These are phyloP conservation scores for Passiflora organensis DNA, from an alignment of 345 rosid species.

Conservation along the genomic window DNA sequence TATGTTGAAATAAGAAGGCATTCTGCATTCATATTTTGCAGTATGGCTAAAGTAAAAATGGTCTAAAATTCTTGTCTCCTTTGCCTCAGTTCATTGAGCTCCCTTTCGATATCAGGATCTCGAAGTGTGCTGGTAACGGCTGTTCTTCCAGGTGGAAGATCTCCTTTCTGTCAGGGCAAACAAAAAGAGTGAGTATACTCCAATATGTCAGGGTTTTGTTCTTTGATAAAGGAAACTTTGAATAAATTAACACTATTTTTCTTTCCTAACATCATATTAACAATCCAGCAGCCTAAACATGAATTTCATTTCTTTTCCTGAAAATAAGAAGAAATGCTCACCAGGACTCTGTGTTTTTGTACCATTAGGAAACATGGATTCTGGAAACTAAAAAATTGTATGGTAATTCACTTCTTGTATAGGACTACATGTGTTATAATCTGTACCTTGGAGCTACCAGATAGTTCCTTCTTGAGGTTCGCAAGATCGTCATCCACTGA, in stretches of 20 bases:
- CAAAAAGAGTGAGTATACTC: background rate
- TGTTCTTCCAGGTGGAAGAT: slow-evolving; percentile 63
- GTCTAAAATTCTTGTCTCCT: slow-evolving; percentile 19
- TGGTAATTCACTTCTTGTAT: too few species aligned
- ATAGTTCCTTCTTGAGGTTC: slow-evolving; percentile 53
- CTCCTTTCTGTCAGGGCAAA: slow-evolving; percentile 49
- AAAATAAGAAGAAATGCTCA: too few species aligned
- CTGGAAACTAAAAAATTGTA: too few species aligned
- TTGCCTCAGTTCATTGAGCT: slow-evolving; percentile 59
- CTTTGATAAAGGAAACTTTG: background rate
- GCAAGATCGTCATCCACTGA: slow-evolving; percentile 75
- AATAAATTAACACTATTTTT: too few species aligned
- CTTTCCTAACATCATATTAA: too few species aligned
- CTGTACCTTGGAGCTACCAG: slow-evolving; percentile 54
- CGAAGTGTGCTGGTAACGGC: slow-evolving; percentile 31
- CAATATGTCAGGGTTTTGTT: background rate
- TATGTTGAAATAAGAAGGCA: background rate
- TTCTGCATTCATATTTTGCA: background rate
- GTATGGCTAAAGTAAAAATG: background rate
- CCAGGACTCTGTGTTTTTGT: too few species aligned
- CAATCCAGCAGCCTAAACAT: too few species aligned
- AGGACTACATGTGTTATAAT: too few species aligned
- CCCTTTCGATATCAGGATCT: slow-evolving; percentile 60
- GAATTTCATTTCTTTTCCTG: background rate
- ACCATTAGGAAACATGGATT: too few species aligned